These are phyloP conservation scores for Alternaria arborescens DNA, from an alignment of 2,329 filamentous ascomycete species.

Conservation along the genomic window DNA sequence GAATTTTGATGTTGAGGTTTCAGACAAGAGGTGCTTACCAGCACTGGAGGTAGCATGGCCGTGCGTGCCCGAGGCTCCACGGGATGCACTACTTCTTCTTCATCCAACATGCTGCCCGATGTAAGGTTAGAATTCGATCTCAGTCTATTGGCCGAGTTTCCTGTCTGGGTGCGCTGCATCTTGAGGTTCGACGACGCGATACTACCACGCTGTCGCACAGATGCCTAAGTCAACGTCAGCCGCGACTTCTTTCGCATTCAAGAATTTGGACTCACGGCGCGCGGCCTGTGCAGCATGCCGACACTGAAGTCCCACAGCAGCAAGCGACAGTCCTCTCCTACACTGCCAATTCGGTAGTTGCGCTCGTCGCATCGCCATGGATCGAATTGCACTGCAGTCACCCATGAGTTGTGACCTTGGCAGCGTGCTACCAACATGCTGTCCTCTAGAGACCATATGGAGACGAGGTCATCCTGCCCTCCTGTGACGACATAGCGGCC, in stretches of 20 bases:
- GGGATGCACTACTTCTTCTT: conserved; percentile 74
- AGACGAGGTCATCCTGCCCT: conserved; percentile 93
- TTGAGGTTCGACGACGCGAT: conserved; percentile 59
- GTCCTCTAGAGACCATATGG: conserved; percentile 92
- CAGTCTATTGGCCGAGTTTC: conserved; percentile 68
- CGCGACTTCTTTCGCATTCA: background rate
- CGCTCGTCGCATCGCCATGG: conserved; percentile 96
- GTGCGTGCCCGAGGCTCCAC: conserved; percentile 87
- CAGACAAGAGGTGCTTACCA: conserved; percentile 65
- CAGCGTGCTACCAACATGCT: conserved; percentile 87
- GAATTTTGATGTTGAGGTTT: conserved; percentile 11
- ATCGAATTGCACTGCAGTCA: conserved; percentile 91
- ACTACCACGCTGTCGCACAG: conserved; percentile 65
- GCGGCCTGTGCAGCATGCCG: conserved; percentile 92
- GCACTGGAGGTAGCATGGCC: conserved; percentile 87
- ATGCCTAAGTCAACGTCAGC: conserved; percentile 52
- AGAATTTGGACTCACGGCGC: conserved; percentile 65
- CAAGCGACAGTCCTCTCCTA: conserved; percentile 90
- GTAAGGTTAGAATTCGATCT: conserved; percentile 76
- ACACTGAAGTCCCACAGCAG: conserved; percentile 98
- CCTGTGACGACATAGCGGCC: conserved; percentile 95
- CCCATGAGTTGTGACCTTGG: conserved; percentile 95
- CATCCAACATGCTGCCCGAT: conserved; percentile 61
- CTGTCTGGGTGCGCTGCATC: conserved; percentile 62
- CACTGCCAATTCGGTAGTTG: conserved; percentile 94